These are phyloP conservation scores for Sporisorium graminicola DNA, from an alignment of 1,284 basidiomycete species.

Conservation along the genomic window DNA sequence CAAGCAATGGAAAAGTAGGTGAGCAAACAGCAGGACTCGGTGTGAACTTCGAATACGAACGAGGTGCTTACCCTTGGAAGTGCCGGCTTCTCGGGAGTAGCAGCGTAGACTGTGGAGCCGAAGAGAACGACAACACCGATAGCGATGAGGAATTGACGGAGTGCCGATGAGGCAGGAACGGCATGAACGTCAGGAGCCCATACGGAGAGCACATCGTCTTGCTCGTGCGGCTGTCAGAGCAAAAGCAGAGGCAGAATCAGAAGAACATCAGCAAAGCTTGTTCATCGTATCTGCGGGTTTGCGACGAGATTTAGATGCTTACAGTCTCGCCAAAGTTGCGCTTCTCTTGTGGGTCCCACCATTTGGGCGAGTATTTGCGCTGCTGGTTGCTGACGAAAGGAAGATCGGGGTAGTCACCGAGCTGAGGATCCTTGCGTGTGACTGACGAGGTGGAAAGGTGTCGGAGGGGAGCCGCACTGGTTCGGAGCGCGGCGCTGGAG, in stretches of 20 bases:
- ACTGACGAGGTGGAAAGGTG: conserved; percentile 34
- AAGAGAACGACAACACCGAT: conserved; percentile 50
- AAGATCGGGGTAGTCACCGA: conserved; percentile 68
- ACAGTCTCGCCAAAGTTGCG: conserved; percentile 68
- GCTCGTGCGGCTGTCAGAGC: conserved; percentile 58
- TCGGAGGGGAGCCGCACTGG: conserved; percentile 22
- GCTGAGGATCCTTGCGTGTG: conserved; percentile 62
- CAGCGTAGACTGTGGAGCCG: conserved; percentile 56
- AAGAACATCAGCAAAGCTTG: not conserved
- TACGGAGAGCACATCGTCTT: conserved; percentile 67
- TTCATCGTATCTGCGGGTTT: not conserved
- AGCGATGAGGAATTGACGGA: conserved; percentile 62
- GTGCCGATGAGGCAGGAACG: conserved; percentile 54
- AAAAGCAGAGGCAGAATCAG: not conserved
- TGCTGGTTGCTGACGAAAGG: conserved; percentile 57
- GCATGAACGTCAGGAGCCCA: conserved; percentile 68
- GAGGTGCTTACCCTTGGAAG: conserved; percentile 53
- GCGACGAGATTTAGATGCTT: conserved; percentile 11
- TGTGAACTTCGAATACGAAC: not conserved
- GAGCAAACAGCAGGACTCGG: not conserved
- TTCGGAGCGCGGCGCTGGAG: conserved; percentile 21
- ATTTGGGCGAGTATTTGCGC: conserved; percentile 63
- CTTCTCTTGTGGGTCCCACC: conserved; percentile 69
- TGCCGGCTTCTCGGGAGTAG: conserved; percentile 57
- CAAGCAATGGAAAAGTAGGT: not conserved